Percentiles rank a stretch among this genome's conserved stretches.
These are phyloP conservation scores for Cyberlindnera japonica DNA, from an alignment of 805 yeast genomes.

Conservation along the genomic window DNA sequence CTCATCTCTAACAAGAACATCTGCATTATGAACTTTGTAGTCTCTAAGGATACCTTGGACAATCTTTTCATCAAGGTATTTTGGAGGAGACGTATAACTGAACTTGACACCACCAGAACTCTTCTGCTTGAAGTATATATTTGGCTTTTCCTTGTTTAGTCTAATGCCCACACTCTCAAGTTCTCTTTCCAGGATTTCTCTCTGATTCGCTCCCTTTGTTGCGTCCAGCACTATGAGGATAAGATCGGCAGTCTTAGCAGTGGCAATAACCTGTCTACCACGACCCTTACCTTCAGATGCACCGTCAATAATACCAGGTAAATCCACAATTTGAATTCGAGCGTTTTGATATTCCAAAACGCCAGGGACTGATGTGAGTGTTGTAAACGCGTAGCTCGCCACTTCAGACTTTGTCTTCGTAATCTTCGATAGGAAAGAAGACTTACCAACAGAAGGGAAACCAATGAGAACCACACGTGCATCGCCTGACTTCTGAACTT, in stretches of 20 bases:
- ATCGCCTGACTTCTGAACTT: slow-evolving; percentile 93
- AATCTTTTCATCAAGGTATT: slow-evolving; percentile 74
- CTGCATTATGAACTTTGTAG: slow-evolving; percentile 89
- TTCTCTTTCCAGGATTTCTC: slow-evolving; percentile 82
- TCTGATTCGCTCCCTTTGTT: slow-evolving; percentile 87
- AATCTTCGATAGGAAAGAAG: slow-evolving; percentile 82
- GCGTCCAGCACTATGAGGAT: slow-evolving; percentile 94
- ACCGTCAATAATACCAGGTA: slow-evolving; percentile 96
- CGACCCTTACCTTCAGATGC: slow-evolving; percentile 97
- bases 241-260: slow-evolving; percentile 92
- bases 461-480: slow-evolving; percentile 95
- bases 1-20: slow-evolving; percentile 85
- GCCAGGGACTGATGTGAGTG: slow-evolving; percentile 95
- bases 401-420: slow-evolving; percentile 94
- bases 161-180: slow-evolving; percentile 93
- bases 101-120: slow-evolving; percentile 90
- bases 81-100: slow-evolving; percentile 77
- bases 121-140: slow-evolving; percentile 69
- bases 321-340: slow-evolving; percentile 93
- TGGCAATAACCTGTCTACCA: slow-evolving; percentile 94
- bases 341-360: slow-evolving; percentile 94
- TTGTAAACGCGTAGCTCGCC: slow-evolving; percentile 93
- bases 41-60: slow-evolving; percentile 76
- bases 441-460: slow-evolving; percentile 96
- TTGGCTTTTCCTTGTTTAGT: slow-evolving; percentile 76